Percentiles rank a stretch among this genome's conserved stretches.
Evolutionary conservation across 208 protist genomes (phyloP).

Genomic region (Wallacemonas sp.): DNA sequence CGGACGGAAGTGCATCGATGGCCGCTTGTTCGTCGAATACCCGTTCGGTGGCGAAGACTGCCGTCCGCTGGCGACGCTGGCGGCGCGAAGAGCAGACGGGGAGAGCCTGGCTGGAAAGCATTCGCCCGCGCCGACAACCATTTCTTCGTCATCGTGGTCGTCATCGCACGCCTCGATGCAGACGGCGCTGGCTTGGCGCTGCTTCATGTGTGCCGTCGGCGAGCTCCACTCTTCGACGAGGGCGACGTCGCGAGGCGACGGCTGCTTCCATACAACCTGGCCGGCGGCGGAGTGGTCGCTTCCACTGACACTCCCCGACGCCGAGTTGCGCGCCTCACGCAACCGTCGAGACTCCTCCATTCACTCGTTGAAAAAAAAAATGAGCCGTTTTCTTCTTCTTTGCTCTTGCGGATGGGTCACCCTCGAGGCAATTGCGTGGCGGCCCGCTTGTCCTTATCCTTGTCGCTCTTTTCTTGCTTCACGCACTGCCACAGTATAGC

Average conservation of each 20-base stretch:
- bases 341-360: neutral
- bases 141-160: neutral
- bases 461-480: no score
- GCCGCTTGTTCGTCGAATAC: neutral
- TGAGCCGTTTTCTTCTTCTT: no score
- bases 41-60: neutral
- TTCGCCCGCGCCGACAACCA: neutral
- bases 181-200: no score
- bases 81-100: neutral
- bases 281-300: neutral
- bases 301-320: neutral
- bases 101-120: neutral
- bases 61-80: neutral
- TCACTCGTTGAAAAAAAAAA: neutral
- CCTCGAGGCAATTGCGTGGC: no score
- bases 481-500: no score
- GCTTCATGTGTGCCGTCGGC: neutral
- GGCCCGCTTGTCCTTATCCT: no score
- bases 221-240: neutral
- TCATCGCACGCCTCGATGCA: no score
- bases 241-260: neutral
- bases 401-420: no score
- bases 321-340: neutral
- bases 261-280: neutral
- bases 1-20: conserved; percentile 1